Base-by-base conservation (phyloP, 305 asterid species). In the Rubia occidens region DNA sequence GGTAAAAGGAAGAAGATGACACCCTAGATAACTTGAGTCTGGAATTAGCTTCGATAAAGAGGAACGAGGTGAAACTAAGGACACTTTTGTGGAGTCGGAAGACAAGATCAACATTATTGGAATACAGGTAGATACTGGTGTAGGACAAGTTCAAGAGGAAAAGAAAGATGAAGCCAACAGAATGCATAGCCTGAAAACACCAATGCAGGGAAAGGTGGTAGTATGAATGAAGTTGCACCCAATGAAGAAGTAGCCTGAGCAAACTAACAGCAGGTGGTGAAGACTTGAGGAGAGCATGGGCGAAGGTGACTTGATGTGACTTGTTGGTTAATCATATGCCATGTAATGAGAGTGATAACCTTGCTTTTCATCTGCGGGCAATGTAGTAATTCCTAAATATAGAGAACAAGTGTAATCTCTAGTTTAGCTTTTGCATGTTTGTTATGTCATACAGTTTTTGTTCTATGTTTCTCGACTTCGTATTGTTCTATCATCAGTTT, bases 261-360 rank as follows among this genome's bases (percentile, higher is more conserved):
- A 68, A 44, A 66, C 21, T n/a, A 63, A 47, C 17, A 37, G 68
- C 62, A 72, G 43, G 47, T 24, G 64, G 58, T 60, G 67, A 56
- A 56, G 71, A 53, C 69, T 68, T 56, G 66, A 47, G 81, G 74
- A 74, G 81, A 74, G 77, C 77, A 68, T 74, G 74, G 72, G 75
- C 81, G 62, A 60, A 61, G 84, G 84, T 60, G 73, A 71, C 77
- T 72, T 74, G 71, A 61, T 49, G 45, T 76, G 72, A n/a, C 47
- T 44, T 63, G 17, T 24, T 54, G 67, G 54, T 56, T 55, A 49
- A 11, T 53, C 45, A 62, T 68, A 51, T n/a, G 43, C 6, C 14
- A 18, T 60, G 73, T 74, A 68, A 39, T 18, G 40, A 20, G 54
- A 59, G 15, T 13, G 45, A 45, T 45, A 35, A 60, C 43, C 64